Base-by-base conservation (phyloP, 2,329 filamentous ascomycete species). In the Amauroascus verrucosus region DNA sequence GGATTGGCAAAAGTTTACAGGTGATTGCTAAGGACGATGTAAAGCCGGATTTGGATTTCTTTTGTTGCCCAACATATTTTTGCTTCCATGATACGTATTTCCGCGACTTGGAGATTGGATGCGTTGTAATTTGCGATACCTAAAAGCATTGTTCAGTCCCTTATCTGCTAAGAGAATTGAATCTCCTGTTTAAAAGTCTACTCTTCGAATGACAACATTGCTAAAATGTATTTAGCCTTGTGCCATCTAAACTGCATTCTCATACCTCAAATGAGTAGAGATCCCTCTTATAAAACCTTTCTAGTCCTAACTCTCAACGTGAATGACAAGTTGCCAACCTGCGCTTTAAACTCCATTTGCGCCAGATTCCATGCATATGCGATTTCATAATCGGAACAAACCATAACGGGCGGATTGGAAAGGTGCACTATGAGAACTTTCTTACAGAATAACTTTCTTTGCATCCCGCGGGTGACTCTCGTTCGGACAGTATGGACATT, bases 401-500 rank as follows among this genome's bases (percentile, higher is more conserved):
- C 8, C 7, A 20, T 22, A 20, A 43, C 2, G 20, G 20, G 22
- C 2, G 5, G 24, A 22, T 13, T 9, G n/a, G 30, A 45, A 45
- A 11, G 26, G 26, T 33, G 40, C 8, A 16, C 20, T 16, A 1
- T 32, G 1, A 24, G 13, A 14, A 8, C n/a, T 9, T 35, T 41
- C 8, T 69, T 71, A 88, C 44, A 89, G 68, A 49, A 82, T 81
- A 43, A 93, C 84, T 66, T 84, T 82, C 61, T 75, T 79, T 6
- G 89, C 88, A 52, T 96, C 88, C 59, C 81, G 82, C 1, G 86
- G 75, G 59, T 84, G 77, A 44, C 88, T 88, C 70, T 97, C 91
- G 28, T 74, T 82, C 0, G 93, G 93, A 65, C 93, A 98, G 66
- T 98, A 98, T 0, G 93, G 93, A 64, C 93, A 98, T 69, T 98